Conservation (phyloP, 129 eudicot genomes). For the Tagetes patula region DNA sequence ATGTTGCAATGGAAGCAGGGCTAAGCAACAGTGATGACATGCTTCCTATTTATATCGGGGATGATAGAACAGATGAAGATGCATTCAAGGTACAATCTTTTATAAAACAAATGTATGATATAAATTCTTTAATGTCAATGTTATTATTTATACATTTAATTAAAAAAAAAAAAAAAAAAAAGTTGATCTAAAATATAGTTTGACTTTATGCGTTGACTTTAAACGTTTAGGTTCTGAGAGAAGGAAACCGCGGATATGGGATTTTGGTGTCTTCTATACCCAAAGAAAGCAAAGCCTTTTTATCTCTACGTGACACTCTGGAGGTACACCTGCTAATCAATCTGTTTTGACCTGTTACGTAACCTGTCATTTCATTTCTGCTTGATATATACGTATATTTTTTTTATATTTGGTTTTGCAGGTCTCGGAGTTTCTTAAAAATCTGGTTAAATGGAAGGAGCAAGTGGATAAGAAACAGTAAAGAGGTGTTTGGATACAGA, state of each 20-base stretch:
- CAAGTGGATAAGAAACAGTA: slow-evolving; percentile 16
- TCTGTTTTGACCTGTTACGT: background rate
- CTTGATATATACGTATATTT: background rate
- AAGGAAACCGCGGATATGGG: slow-evolving; percentile 63
- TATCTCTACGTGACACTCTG: slow-evolving; percentile 57
- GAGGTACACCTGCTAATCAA: slow-evolving; percentile 22
- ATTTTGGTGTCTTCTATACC: slow-evolving; percentile 64
- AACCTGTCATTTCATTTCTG: background rate
- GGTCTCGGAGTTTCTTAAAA: slow-evolving; percentile 61
- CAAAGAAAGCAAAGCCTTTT: slow-evolving; percentile 72
- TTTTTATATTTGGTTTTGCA: slow-evolving; percentile 8
- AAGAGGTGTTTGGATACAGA: slow-evolving; percentile 20
- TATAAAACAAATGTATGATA: background rate
- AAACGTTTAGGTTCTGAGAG: slow-evolving; percentile 48
- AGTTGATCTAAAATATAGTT: background rate
- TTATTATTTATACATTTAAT: too few species aligned
- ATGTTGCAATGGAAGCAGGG: slow-evolving; percentile 38
- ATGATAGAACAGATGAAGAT: slow-evolving; percentile 92
- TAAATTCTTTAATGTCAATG: background rate
- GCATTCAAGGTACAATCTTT: slow-evolving; percentile 70
- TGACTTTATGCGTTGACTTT: background rate
- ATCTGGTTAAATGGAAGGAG: slow-evolving; percentile 52
- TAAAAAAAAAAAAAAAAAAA: too few species aligned
- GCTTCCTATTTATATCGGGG: slow-evolving; percentile 91
- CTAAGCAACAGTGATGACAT: slow-evolving; percentile 52